Conservation (phyloP, 2,329 filamentous ascomycete genomes). For the Ophiostoma ulmi region DNA sequence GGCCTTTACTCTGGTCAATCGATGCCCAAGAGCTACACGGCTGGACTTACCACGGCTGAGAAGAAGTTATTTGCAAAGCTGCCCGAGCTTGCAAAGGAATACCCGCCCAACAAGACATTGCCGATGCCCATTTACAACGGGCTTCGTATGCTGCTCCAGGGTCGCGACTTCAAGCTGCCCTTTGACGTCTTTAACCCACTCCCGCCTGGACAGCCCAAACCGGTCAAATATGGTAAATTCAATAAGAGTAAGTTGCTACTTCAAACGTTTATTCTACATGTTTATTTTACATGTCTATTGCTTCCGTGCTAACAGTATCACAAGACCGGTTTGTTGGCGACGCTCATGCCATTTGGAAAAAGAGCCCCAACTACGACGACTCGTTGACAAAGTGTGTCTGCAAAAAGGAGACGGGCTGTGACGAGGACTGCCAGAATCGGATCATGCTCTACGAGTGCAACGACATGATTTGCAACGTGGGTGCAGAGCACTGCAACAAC, state of each 20-base stretch:
- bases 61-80: constrained; percentile 48
- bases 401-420: constrained; percentile 71
- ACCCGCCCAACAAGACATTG: constrained; percentile 53
- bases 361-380: constrained; percentile 66
- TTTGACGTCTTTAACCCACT: constrained; percentile 86
- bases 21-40: constrained; percentile 43
- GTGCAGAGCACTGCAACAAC: constrained; percentile 71
- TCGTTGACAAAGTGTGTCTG: constrained; percentile 76
- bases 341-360: constrained; percentile 74
- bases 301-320: neutral
- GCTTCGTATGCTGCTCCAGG: constrained; percentile 62
- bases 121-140: constrained; percentile 77
- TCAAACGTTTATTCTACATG: too few species aligned
- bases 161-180: constrained; percentile 80
- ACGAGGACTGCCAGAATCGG: constrained; percentile 85
- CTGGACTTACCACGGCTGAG: constrained; percentile 47
- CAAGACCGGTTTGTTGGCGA: constrained; percentile 86
- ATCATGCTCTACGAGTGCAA: constrained; percentile 98
- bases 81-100: constrained; percentile 44
- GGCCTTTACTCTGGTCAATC: constrained; percentile 85
- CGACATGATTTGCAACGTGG: constrained; percentile 77
- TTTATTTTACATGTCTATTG: neutral
- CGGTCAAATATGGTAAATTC: constrained; percentile 86
- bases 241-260: constrained; percentile 68
- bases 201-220: constrained; percentile 79